phyloP scores from a whole-genome alignment of 352 stramenopile genomes.

The Globisporangium lucens region DNA sequence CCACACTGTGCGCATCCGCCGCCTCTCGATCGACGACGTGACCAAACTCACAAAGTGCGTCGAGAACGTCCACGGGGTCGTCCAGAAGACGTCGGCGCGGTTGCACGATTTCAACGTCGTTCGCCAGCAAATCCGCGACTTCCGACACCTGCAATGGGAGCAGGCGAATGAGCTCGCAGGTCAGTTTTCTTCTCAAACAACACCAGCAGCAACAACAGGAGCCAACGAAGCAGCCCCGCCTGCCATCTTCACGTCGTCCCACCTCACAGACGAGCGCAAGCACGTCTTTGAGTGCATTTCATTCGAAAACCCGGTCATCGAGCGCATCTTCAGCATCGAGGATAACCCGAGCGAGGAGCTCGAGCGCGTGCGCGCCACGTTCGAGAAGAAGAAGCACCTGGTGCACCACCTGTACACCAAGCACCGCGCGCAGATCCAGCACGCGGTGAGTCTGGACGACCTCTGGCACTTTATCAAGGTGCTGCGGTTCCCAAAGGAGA shows the following conservation, averaged over 20 bases:
- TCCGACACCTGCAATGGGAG: slow-evolving; percentile 50
- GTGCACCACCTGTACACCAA: slow-evolving; percentile 60
- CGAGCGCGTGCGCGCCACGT: slow-evolving; percentile 28
- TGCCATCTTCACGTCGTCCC: slow-evolving; percentile 4
- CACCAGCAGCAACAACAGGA: slow-evolving; percentile 2
- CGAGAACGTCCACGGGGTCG: slow-evolving; percentile 28
- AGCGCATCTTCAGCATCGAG: slow-evolving; percentile 59
- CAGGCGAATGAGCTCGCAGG: slow-evolving; percentile 42
- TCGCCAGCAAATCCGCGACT: slow-evolving; percentile 28
- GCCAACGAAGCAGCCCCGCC: too few species aligned
- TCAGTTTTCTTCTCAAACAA: slow-evolving; percentile 26
- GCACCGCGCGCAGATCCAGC: slow-evolving; percentile 29
- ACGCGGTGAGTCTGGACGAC: slow-evolving; percentile 61
- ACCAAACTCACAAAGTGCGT: slow-evolving; percentile 34
- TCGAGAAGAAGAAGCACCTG: slow-evolving; percentile 53
- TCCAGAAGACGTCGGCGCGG: slow-evolving; percentile 28
- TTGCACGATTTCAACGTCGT: slow-evolving; percentile 32
- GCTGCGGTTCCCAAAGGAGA: slow-evolving; percentile 46
- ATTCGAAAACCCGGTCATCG: slow-evolving; percentile 52
- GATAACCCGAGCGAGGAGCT: slow-evolving; percentile 47
- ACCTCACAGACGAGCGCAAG: slow-evolving; percentile 30
- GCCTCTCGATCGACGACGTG: slow-evolving; percentile 28
- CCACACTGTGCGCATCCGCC: slow-evolving; percentile 34
- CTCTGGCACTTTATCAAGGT: slow-evolving; percentile 72
- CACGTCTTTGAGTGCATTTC: slow-evolving; percentile 62